These are phyloP conservation scores for Lotus japonicus DNA, from an alignment of 306 rosid species.

Conservation along the genomic window DNA sequence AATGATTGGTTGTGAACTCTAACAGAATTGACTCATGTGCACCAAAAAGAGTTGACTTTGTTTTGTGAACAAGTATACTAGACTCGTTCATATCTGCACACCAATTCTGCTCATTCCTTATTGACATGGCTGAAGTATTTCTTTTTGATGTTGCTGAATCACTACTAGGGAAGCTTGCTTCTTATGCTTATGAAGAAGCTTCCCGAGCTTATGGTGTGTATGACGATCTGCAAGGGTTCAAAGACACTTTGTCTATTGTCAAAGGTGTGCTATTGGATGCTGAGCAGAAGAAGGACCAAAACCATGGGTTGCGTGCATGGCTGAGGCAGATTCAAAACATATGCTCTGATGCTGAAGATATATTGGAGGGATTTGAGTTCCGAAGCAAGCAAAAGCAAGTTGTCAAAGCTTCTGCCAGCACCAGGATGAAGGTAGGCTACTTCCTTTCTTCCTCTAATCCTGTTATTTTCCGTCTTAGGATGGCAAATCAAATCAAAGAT, in stretches of 20 bases:
- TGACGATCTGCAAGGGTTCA: not conserved
- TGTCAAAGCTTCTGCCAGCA: not conserved
- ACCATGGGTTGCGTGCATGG: conserved; percentile 13
- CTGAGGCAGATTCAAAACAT: not conserved
- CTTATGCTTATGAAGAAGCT: conserved; percentile 1
- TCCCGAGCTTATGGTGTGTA: not conserved
- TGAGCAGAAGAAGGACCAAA: conserved; percentile 2
- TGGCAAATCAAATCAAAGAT: not conserved
- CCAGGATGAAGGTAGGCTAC: not conserved
- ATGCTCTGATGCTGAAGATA: not conserved
- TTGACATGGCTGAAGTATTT: conserved; percentile 4
- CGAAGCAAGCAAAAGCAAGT: not conserved
- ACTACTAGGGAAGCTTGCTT: conserved; percentile 3
- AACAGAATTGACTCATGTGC: no score
- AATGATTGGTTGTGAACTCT: no score
- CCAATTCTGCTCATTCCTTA: not conserved
- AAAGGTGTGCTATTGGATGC: conserved; percentile 17
- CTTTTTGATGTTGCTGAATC: not conserved
- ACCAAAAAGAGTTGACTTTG: no score
- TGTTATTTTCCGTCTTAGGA: not conserved
- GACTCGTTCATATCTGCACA: not conserved
- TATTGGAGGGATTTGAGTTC: not conserved
- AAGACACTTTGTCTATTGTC: not conserved
- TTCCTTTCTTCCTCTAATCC: not conserved
- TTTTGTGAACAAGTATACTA: no score